Evolutionary conservation across 805 yeast genomes (phyloP).

Genomic region (Candida oleophila): DNA sequence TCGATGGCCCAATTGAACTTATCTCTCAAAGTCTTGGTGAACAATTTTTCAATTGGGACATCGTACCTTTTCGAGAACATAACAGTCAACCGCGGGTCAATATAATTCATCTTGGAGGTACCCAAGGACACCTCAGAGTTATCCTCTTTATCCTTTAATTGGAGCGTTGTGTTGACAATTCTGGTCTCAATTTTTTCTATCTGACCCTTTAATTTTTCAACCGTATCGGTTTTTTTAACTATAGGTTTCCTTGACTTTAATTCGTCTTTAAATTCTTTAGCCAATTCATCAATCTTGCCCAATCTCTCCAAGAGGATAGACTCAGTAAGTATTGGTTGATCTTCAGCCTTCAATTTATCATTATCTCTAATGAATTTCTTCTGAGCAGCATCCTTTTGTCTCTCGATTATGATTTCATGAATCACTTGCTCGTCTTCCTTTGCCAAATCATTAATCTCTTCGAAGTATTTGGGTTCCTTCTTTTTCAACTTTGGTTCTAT

Average conservation of each 20-base stretch:
- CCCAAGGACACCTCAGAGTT: constrained; percentile 91
- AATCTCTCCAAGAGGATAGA: constrained; percentile 60
- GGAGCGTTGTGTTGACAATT: constrained; percentile 65
- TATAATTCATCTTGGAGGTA: constrained; percentile 91
- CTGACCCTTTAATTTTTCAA: constrained; percentile 72
- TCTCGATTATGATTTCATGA: constrained; percentile 57
- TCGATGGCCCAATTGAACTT: constrained; percentile 97
- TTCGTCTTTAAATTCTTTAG: constrained; percentile 55
- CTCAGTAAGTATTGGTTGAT: constrained; percentile 51
- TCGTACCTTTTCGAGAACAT: constrained; percentile 80
- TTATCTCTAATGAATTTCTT: constrained; percentile 75
- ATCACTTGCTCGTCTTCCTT: constrained; percentile 63
- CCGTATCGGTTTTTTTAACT: constrained; percentile 47
- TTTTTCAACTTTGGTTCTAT: constrained; percentile 55
- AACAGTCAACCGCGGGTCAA: constrained; percentile 90
- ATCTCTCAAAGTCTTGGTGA: constrained; percentile 86
- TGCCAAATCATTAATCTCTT: constrained; percentile 63
- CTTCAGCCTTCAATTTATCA: constrained; percentile 64
- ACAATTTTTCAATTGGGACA: constrained; percentile 90
- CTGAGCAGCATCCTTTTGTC: constrained; percentile 61
- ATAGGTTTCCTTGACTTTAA: constrained; percentile 57
- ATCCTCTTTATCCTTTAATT: constrained; percentile 88
- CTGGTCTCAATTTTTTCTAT: constrained; percentile 71
- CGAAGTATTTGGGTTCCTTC: constrained; percentile 59
- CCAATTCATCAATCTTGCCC: constrained; percentile 51